Evolutionary conservation across 164 flowering plant species (phyloP).

Genomic region (Tetrastigma voinierianum): DNA sequence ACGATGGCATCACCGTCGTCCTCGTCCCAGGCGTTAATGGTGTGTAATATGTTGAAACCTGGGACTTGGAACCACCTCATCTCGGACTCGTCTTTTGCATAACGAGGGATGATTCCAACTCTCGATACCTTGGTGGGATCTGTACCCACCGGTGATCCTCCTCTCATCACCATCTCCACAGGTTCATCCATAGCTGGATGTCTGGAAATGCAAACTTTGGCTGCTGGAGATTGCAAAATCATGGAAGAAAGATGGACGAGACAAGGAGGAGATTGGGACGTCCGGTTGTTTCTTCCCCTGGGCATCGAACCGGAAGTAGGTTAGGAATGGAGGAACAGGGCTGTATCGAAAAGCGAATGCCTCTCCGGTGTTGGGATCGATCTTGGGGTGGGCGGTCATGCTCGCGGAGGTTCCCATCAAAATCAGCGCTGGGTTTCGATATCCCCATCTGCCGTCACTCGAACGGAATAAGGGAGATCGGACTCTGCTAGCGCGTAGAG

Average conservation of each 20-base stretch:
- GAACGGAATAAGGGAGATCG: conserved; percentile 65
- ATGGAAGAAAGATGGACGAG: conserved; percentile 57
- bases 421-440: conserved; percentile 62
- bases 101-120: conserved; percentile 67
- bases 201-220: conserved; percentile 63
- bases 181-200: conserved; percentile 62
- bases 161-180: conserved; percentile 41
- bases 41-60: conserved; percentile 66
- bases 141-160: conserved; percentile 46
- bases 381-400: conserved; percentile 90
- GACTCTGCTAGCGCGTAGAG: conserved; percentile 71
- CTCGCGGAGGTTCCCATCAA: conserved; percentile 44
- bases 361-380: conserved; percentile 61
- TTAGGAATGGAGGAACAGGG: conserved; percentile 62
- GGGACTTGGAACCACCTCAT: conserved; percentile 80
- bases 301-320: conserved; percentile 47
- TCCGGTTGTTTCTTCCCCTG: conserved; percentile 52
- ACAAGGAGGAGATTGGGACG: conserved; percentile 61
- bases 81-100: conserved; percentile 56
- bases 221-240: conserved; percentile 75
- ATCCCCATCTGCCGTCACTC: conserved; percentile 51
- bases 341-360: conserved; percentile 65
- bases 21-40: conserved; percentile 83
- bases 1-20: conserved; percentile 48
- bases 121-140: conserved; percentile 50